Conservation (phyloP, 345 rosid genomes). For the Dovyalis caffra region DNA sequence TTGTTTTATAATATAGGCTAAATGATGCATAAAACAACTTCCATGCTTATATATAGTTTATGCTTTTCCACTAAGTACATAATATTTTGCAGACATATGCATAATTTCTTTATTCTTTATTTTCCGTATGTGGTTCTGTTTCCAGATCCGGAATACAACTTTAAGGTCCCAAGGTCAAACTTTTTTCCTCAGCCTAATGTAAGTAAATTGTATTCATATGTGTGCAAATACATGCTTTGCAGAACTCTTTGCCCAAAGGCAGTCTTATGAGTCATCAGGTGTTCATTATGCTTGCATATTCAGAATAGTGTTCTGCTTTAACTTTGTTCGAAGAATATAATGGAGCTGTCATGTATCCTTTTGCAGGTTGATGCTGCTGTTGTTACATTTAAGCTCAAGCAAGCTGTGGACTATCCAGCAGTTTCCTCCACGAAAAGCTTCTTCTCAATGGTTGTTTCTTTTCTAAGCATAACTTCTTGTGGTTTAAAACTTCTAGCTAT, state of each 20-base stretch:
- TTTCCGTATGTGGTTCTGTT: slow-evolving; percentile 12
- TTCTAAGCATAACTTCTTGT: neutral
- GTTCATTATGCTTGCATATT: neutral
- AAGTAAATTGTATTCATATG: slow-evolving; percentile 20
- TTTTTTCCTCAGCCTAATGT: slow-evolving; percentile 95
- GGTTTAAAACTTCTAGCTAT: neutral
- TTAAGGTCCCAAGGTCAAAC: slow-evolving; percentile 72
- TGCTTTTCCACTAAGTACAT: neutral
- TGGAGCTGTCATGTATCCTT: slow-evolving; percentile 9
- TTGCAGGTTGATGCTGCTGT: slow-evolving; percentile 93
- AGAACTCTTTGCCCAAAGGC: neutral
- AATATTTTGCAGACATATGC: neutral
- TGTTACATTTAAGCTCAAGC: slow-evolving; percentile 77
- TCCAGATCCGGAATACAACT: slow-evolving; percentile 82
- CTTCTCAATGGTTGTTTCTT: slow-evolving; percentile 71
- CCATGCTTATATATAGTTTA: neutral
- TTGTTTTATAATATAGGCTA: too few species aligned
- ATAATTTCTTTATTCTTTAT: neutral
- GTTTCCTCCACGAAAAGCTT: slow-evolving; percentile 75
- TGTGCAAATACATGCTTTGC: neutral
- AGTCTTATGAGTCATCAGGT: neutral
- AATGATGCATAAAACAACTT: too few species aligned
- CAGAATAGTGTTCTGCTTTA: neutral
- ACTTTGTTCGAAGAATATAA: neutral
- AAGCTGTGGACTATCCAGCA: slow-evolving; percentile 64